Evolutionary conservation across 305 asterid genomes (phyloP), one percentile per base, ranked within the genome.

Genomic region (Plantago lanceolata): DNA sequence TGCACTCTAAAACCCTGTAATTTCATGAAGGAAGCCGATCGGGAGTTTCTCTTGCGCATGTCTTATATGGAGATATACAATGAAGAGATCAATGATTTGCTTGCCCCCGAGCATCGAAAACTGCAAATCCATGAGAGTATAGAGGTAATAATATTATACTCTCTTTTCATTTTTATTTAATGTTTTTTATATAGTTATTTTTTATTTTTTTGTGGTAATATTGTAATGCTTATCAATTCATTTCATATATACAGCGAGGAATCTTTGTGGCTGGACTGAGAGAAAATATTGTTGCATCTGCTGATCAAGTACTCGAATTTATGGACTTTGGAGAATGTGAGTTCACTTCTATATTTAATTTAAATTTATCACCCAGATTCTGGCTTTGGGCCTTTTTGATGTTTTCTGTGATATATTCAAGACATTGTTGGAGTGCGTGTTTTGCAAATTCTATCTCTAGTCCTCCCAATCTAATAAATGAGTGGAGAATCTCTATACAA

Each of bases 21-120:
- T 65, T 40, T 7, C 45, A 64, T 74, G 43, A 75, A 92, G 98
- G 95, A 84, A 66, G 66, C 63, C 63, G 85, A 80, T 64, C 81
- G 98, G 15, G 98, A 92, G 72, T 92, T 87, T 74, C 95, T 92
- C 43, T 57, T 92, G 40, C 89, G 97, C 19, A 92, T 92, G 98
- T 92, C 96, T 17, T 89, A 92, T 61, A 79, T 89, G 95, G 98
- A 92, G 76, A 92, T 92, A 53, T 92, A 89, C 77, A 92, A 92
- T 58, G 98, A 92, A 80, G 98, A 92, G 68, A 85, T 92, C 69
- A 92, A 92, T 81, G 98, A 92, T 75, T 74, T 92, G 76, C 71
- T 92, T 76, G 98, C 85, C 53, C 98, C 96, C n/a, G 96, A 89
- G 77, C 89, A 89, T 64, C 84, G 94, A 49, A 89, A 77, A 68